phyloP scores from a whole-genome alignment of 2,329 filamentous ascomycete species.

The Aspergillus piperis region DNA sequence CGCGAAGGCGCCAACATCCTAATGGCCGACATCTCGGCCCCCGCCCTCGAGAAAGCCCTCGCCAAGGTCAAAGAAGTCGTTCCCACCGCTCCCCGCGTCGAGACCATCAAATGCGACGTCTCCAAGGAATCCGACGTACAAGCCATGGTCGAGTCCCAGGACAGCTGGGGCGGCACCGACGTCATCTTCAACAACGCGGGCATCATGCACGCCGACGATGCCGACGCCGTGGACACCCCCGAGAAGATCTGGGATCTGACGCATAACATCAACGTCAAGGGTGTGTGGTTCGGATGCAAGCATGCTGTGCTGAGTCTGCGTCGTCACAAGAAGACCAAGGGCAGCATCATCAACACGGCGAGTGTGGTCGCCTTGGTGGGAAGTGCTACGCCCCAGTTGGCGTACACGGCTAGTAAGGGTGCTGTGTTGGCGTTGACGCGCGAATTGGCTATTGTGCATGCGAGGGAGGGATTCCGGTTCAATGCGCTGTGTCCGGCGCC shows the following conservation, averaged over 20 bases:
- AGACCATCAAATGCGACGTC: neutral
- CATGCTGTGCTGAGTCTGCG: slow-evolving; percentile 82
- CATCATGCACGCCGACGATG: slow-evolving; percentile 87
- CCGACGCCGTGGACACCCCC: slow-evolving; percentile 77
- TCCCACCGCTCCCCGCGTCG: neutral
- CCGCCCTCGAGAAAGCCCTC: neutral
- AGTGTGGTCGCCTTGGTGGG: slow-evolving; percentile 86
- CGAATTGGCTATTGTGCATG: slow-evolving; percentile 89
- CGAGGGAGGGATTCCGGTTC: slow-evolving; percentile 82
- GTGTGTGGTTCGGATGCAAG: slow-evolving; percentile 95
- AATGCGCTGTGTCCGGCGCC: slow-evolving; percentile 88
- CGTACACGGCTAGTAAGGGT: slow-evolving; percentile 92
- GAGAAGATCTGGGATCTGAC: slow-evolving; percentile 94
- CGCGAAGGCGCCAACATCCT: neutral
- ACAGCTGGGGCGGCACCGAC: neutral
- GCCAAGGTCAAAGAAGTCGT: neutral
- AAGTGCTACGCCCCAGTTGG: slow-evolving; percentile 82
- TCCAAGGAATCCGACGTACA: neutral
- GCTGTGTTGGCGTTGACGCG: slow-evolving; percentile 87
- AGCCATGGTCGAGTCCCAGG: neutral
- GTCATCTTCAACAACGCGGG: slow-evolving; percentile 86
- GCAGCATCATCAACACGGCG: slow-evolving; percentile 88
- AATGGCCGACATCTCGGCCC: neutral
- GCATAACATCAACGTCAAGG: slow-evolving; percentile 93
- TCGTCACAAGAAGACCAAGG: slow-evolving; percentile 74